These are phyloP conservation scores for Pelargonium myrrhifolium DNA, from an alignment of 441 rosid species.

Conservation along the genomic window DNA sequence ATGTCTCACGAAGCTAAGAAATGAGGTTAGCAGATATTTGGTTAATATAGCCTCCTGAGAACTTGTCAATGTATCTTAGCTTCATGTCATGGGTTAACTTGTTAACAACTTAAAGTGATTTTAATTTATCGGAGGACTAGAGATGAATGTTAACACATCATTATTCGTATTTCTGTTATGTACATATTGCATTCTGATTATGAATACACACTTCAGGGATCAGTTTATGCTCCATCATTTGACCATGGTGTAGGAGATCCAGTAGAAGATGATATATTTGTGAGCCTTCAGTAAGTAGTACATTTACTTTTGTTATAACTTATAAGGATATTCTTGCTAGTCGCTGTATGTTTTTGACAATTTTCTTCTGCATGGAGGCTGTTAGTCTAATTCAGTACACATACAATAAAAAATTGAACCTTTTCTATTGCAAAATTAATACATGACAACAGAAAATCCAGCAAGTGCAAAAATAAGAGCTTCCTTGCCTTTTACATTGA, in stretches of 20 bases:
- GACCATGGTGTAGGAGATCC: conserved; percentile 94
- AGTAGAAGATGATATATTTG: conserved; percentile 74
- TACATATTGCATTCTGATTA: conserved; percentile 11
- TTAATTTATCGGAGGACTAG: too few species aligned
- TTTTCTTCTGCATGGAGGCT: background rate
- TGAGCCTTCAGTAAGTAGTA: conserved; percentile 69
- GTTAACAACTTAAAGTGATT: too few species aligned
- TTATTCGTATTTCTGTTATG: background rate
- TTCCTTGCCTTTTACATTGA: too few species aligned
- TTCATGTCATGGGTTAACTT: too few species aligned
- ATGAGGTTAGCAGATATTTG: conserved; percentile 42
- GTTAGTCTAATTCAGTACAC: background rate
- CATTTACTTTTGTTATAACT: background rate
- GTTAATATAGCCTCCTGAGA: too few species aligned
- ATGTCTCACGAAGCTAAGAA: conserved; percentile 57
- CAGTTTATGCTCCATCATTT: conserved; percentile 79
- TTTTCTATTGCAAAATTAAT: too few species aligned
- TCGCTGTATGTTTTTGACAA: background rate
- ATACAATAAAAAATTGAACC: too few species aligned
- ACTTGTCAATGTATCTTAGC: too few species aligned
- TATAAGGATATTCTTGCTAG: background rate
- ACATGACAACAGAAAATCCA: too few species aligned
- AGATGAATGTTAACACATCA: background rate
- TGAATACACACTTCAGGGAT: conserved; percentile 45
- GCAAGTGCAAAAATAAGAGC: too few species aligned